Evolutionary conservation across 345 rosid genomes (phyloP).

Genomic region (Corchorus capsularis): DNA sequence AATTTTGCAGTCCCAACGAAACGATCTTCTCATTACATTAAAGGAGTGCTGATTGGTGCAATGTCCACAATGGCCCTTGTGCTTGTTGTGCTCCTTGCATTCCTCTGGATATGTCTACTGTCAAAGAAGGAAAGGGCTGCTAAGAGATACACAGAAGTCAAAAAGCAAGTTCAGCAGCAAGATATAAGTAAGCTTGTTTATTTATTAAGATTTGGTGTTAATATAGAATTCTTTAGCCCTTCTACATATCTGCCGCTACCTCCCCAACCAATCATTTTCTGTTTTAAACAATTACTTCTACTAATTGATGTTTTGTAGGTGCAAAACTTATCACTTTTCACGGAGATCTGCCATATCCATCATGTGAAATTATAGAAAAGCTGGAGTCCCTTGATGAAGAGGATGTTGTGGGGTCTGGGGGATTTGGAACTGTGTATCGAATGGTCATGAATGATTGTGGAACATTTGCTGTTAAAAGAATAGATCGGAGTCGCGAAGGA

Average conservation of each 20-base stretch:
- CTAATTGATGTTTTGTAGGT: slow-evolving; percentile 35
- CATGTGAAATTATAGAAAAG: slow-evolving; percentile 86
- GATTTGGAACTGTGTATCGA: slow-evolving; percentile 93
- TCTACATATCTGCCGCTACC: background rate
- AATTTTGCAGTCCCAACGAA: slow-evolving; percentile 56
- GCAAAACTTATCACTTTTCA: slow-evolving; percentile 92
- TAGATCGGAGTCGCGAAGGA: slow-evolving; percentile 84
- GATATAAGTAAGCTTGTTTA: slow-evolving; percentile 54
- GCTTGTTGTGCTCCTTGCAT: slow-evolving; percentile 63
- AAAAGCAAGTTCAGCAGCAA: slow-evolving; percentile 63
- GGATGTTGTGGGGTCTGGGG: slow-evolving; percentile 95
- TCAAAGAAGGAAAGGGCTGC: slow-evolving; percentile 92
- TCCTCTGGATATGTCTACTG: slow-evolving; percentile 71
- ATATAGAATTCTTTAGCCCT: background rate
- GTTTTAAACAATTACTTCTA: background rate
- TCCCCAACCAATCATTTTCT: background rate
- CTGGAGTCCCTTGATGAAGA: slow-evolving; percentile 91
- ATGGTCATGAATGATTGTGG: slow-evolving; percentile 99
- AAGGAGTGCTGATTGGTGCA: slow-evolving; percentile 84
- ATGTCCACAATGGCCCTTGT: slow-evolving; percentile 76
- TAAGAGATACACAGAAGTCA: slow-evolving; percentile 86
- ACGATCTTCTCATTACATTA: slow-evolving; percentile 82
- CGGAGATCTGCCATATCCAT: slow-evolving; percentile 91
- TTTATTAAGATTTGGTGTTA: background rate
- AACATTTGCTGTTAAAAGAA: slow-evolving; percentile 92